Conservation (phyloP, 176 grass and related monocot genomes). For the Paspalum vaginatum region DNA sequence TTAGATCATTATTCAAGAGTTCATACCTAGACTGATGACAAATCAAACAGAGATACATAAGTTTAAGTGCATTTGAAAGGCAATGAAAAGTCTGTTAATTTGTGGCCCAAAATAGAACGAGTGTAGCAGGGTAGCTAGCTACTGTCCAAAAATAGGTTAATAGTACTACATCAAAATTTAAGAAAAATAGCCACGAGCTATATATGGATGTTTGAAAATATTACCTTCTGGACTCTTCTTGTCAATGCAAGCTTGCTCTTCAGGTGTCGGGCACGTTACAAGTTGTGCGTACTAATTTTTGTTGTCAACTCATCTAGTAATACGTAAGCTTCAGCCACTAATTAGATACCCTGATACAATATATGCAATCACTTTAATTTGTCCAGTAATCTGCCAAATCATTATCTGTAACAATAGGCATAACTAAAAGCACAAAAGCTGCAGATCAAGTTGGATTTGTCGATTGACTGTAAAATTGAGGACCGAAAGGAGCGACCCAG, state of each 20-base stretch:
- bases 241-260: conserved; percentile 93
- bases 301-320: conserved; percentile 83
- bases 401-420: conserved; percentile 8
- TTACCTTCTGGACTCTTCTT: conserved; percentile 95
- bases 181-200: too few relatives aligned
- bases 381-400: conserved; percentile 6
- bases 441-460: neutral
- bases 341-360: conserved; percentile 71
- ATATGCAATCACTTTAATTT: conserved; percentile 30
- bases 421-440: neutral
- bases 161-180: too few relatives aligned
- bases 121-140: too few relatives aligned
- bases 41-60: too few relatives aligned
- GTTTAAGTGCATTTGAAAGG: too few relatives aligned
- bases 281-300: conserved; percentile 81
- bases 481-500: too few relatives aligned
- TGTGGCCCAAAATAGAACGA: too few relatives aligned
- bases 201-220: too few relatives aligned
- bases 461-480: conserved; percentile 8
- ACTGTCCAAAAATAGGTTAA: too few relatives aligned
- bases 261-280: conserved; percentile 73
- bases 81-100: too few relatives aligned
- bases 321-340: conserved; percentile 88
- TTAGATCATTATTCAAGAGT: too few relatives aligned
- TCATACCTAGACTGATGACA: too few relatives aligned